These are phyloP conservation scores for Solanum ossicruentum DNA, from an alignment of 257 asterid species.

Conservation along the genomic window DNA sequence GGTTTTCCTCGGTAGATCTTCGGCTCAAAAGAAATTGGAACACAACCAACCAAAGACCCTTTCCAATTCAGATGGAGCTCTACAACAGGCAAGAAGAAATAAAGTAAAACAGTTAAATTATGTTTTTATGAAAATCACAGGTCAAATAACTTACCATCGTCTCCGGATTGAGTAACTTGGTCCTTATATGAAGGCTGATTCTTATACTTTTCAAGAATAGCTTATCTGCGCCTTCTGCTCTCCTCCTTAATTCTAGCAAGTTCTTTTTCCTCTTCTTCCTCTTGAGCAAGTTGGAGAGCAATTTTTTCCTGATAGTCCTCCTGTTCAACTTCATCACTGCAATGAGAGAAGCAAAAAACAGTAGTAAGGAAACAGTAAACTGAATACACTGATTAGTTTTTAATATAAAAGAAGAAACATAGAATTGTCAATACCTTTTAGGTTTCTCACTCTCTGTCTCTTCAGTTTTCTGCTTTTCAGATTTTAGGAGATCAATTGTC, in stretches of 20 bases:
- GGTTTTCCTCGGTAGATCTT: not conserved
- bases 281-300: conserved; percentile 7
- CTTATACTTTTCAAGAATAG: conserved; percentile 78
- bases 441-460: conserved; percentile 18
- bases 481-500: conserved; percentile 19
- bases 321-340: conserved; percentile 58
- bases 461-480: conserved; percentile 5
- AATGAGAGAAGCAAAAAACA: conserved; percentile 1
- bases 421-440: conserved; percentile 36
- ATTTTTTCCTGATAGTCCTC: conserved; percentile 72
- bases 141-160: conserved; percentile 10
- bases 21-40: not conserved
- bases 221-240: conserved; percentile 76
- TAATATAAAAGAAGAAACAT: not conserved
- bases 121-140: not conserved
- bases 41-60: not conserved
- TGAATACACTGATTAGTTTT: not conserved
- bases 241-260: conserved; percentile 56
- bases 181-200: conserved; percentile 27
- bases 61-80: not conserved
- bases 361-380: not conserved
- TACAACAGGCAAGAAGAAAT: not conserved
- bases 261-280: not conserved
- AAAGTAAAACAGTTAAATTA: not conserved
- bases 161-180: conserved; percentile 18